A percentile compares a stretch with the other conserved stretches of the same genome.
Conservation (phyloP, 2,329 filamentous ascomycete species). For the Arthrinium phaeospermum region DNA sequence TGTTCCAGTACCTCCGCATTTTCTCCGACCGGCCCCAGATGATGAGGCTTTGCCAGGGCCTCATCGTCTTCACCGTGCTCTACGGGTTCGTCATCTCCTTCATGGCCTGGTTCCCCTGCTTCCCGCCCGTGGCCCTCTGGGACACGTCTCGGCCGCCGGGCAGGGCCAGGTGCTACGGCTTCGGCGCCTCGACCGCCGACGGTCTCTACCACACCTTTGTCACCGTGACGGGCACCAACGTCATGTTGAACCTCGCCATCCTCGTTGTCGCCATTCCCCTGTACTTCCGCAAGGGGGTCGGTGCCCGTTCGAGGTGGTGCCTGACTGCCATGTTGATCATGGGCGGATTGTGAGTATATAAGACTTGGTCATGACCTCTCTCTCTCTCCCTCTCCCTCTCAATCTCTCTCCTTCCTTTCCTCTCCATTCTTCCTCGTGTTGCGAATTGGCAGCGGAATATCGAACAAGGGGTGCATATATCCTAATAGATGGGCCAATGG, state of each 20-base stretch:
- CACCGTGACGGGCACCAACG: conserved; percentile 27
- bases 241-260: conserved; percentile 29
- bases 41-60: conserved; percentile 26
- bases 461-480: not conserved
- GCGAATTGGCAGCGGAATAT: not conserved
- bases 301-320: not conserved
- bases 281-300: conserved; percentile 22
- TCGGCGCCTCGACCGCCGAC: conserved; percentile 26
- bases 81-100: conserved; percentile 34
- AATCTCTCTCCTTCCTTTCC: not conserved
- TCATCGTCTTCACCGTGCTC: conserved; percentile 35
- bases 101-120: conserved; percentile 35
- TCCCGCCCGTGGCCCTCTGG: conserved; percentile 33
- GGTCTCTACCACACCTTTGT: conserved; percentile 28
- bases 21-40: conserved; percentile 28
- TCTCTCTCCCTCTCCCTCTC: not conserved
- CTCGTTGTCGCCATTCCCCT: conserved; percentile 29
- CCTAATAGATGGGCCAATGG: too few species aligned
- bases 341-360: conserved; percentile 29
- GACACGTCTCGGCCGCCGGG: conserved; percentile 15
- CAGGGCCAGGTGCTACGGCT: conserved; percentile 28
- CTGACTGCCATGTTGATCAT: conserved; percentile 28
- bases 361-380: not conserved
- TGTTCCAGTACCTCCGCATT: conserved; percentile 36
- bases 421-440: not conserved